These are phyloP conservation scores for Pleurotus ostreatus DNA, from an alignment of 768 basidiomycete genomes.

Conservation along the genomic window DNA sequence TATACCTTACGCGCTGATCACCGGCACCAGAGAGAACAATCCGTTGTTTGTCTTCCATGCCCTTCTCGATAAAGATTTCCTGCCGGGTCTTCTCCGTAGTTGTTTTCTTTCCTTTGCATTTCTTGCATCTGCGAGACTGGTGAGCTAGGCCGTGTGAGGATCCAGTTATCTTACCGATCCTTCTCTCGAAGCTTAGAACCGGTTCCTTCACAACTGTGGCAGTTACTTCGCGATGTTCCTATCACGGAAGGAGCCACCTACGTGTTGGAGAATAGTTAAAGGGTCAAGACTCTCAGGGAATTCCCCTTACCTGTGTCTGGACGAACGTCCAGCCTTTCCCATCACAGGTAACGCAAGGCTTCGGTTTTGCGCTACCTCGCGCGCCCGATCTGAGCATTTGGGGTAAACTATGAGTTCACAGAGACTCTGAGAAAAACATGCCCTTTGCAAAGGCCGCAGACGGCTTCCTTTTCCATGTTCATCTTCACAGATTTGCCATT, in stretches of 20 bases:
- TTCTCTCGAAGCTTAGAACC: constrained; percentile 79
- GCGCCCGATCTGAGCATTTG: constrained; percentile 63
- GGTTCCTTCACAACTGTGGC: constrained; percentile 65
- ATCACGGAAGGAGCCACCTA: constrained; percentile 43
- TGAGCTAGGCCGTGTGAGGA: not conserved
- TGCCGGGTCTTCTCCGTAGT: constrained; percentile 87
- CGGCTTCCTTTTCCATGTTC: constrained; percentile 81
- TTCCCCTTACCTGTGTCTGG: constrained; percentile 43
- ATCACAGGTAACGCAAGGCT: constrained; percentile 74
- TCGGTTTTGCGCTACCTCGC: constrained; percentile 79
- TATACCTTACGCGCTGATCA: constrained; percentile 69
- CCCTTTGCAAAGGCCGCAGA: constrained; percentile 83
- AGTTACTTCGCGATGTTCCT: constrained; percentile 51
- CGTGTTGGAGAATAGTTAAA: not conserved
- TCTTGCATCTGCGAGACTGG: constrained; percentile 70
- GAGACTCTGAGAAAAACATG: constrained; percentile 23
- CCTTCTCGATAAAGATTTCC: constrained; percentile 83
- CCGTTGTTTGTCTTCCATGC: constrained; percentile 78
- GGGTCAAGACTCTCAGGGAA: constrained; percentile 7
- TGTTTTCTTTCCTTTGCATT: constrained; percentile 85
- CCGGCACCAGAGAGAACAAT: constrained; percentile 91
- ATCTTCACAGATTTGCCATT: constrained; percentile 87
- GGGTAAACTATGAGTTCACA: constrained; percentile 10
- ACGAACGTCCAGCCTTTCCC: constrained; percentile 76
- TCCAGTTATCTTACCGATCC: constrained; percentile 54